Evolutionary conservation across 192 early-diverging fungal species (phyloP), one percentile per base, ranked within the genome.

Genomic region (Backusella liffmaniae): DNA sequence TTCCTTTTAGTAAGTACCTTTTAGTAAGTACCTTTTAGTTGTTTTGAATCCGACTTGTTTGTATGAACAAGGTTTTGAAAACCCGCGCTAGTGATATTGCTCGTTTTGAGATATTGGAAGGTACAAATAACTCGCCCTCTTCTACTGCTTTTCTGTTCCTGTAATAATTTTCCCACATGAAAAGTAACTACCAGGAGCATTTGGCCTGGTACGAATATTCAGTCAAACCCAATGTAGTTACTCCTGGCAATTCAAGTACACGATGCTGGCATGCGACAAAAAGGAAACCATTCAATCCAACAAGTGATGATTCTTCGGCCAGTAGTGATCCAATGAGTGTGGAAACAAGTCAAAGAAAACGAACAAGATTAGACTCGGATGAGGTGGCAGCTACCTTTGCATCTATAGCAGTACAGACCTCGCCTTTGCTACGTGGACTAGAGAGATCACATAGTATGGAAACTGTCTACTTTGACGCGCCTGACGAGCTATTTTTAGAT

Each of bases 221-320:
- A 26, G 39, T 70, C 18, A 70, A 13, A 29, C 37, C 68, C 4
- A 37, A 70, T 26, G 36, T 44, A 42, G 10, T 70, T 1, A 39
- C 68, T 1, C 18, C 34, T 41, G 35, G 21, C 26, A 8, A 37
- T 42, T 26, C 34, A 42, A 70, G 23, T 42, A 39, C 68, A 15
- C 42, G 36, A 15, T 70, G 68, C 18, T 70, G 68, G 68, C 21
- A 70, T 23, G 68, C 68, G n/a, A 39, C 35, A 21, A 70, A 39
- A 3, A 42, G 23, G 23, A 70, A 15, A 12, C 16, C 66, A 12
- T 67, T n/a, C 15, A 30, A 35, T n/a, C 32, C 35, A n/a, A 35
- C 35, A 34, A 32, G 6, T 15, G 13, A 3, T 35, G 29, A 49
- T 1, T n/a, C 46, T n/a, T n/a, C 46, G 7, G 5, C 18, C 46